Base-by-base conservation (phyloP, 805 yeast genomes). In the Jamesozyma gamospora region DNA sequence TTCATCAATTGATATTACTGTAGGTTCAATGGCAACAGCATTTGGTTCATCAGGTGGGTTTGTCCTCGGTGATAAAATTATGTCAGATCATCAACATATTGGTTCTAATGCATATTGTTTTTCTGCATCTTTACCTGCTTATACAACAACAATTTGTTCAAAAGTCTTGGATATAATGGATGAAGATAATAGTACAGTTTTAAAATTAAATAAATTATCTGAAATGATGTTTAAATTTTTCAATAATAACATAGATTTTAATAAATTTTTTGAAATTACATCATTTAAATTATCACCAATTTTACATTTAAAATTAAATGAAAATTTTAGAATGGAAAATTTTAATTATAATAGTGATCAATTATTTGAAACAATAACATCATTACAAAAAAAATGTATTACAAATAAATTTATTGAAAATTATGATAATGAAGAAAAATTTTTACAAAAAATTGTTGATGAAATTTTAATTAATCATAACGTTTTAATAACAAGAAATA, bases 81-180 rank as follows among this genome's bases (percentile, higher is more conserved):
- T 92, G 86, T 76, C 87, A 27, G 79, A 79, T 50, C 95, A 90
- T 65, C 98, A 92, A 69, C 77, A 95, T 59, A 81, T 92, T 52
- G 82, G 86, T 18, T 84, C 95, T 12, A 70, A 71, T 48, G 96
- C 95, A 3, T 92, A 86, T 58, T 92, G 92, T 44, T 92, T 85
- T 60, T 82, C 94, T 53, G 98, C 98, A 7, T 75, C 96, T 1
- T 73, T 90, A 57, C 97, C 98, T 11, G 94, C 96, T 18, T 90
- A 82, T 62, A 74, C 86, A 32, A 94, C 95, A 1, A 71, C 67
- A 41, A 77, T 79, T 2, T 74, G 73, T 1, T 72, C 83, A 1
- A 67, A 67, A 39, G 72, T 74, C 0, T 65, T 85, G 31, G 53
- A 65, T 13, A 59, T 75, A 31, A 65, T 85, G 46, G 70, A 67